A percentile compares a stretch with the other conserved stretches of the same genome.
These are phyloP conservation scores for Mycena kentingensis DNA, from an alignment of 768 basidiomycete genomes.

Conservation along the genomic window DNA sequence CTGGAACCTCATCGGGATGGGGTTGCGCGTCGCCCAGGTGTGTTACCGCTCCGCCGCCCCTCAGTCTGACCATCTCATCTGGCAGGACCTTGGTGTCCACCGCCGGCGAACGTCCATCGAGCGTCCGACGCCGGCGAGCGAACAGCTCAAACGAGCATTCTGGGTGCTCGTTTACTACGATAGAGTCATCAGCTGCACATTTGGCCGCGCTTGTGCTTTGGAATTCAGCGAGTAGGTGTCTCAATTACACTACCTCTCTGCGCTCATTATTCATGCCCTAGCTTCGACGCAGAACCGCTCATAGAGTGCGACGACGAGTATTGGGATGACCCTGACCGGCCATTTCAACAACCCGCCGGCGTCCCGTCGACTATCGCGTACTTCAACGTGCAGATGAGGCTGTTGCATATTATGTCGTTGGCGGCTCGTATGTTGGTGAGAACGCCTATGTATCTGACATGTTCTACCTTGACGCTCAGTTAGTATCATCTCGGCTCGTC, in stretches of 20 bases:
- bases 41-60: neutral
- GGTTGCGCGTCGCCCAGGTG: slow-evolving; percentile 11
- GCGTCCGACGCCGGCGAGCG: slow-evolving; percentile 54
- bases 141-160: slow-evolving; percentile 72
- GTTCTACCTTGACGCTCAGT: neutral
- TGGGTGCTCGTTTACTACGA: slow-evolving; percentile 49
- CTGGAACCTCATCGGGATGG: slow-evolving; percentile 66
- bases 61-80: neutral
- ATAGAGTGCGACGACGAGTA: slow-evolving; percentile 69
- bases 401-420: slow-evolving; percentile 63
- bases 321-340: slow-evolving; percentile 57
- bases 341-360: slow-evolving; percentile 63
- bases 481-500: slow-evolving; percentile 71
- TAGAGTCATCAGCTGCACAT: slow-evolving; percentile 46
- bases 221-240: slow-evolving; percentile 70
- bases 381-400: slow-evolving; percentile 55
- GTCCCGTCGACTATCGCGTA: slow-evolving; percentile 56
- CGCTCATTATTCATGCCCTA: slow-evolving; percentile 26
- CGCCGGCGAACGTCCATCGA: slow-evolving; percentile 34
- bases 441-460: neutral
- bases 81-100: slow-evolving; percentile 75
- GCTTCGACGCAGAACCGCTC: slow-evolving; percentile 69
- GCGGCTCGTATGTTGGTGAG: slow-evolving; percentile 57
- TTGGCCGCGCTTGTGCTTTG: slow-evolving; percentile 69
- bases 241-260: slow-evolving; percentile 2